Conservation (phyloP, 805 yeast species). For the Jamesozyma spencerorum region DNA sequence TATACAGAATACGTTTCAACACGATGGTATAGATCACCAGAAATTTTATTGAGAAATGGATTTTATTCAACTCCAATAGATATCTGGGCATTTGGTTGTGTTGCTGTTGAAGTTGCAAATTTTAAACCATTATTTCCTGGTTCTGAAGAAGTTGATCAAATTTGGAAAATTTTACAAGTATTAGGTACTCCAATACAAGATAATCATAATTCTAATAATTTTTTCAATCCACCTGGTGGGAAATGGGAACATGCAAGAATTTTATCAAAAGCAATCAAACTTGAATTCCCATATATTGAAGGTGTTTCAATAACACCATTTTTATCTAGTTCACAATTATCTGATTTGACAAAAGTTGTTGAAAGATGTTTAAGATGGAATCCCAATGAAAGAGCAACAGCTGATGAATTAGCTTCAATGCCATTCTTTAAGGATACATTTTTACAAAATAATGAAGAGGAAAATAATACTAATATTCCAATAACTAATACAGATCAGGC, state of each 20-base stretch:
- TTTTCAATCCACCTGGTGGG: conserved; percentile 53
- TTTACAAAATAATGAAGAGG: conserved; percentile 2
- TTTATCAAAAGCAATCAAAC: conserved; percentile 46
- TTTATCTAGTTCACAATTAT: conserved; percentile 38
- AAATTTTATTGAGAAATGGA: conserved; percentile 56
- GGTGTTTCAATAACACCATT: conserved; percentile 42
- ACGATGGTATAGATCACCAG: conserved; percentile 83
- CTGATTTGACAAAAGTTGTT: conserved; percentile 32
- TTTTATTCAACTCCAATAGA: conserved; percentile 63
- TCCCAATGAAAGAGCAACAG: conserved; percentile 55
- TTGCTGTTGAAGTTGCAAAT: conserved; percentile 63
- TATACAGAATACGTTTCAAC: conserved; percentile 76
- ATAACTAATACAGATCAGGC: conserved; percentile 20
- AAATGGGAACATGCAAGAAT: conserved; percentile 56
- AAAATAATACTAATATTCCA: conserved; percentile 2
- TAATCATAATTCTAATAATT: conserved; percentile 7
- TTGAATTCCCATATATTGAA: conserved; percentile 44
- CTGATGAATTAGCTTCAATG: conserved; percentile 38
- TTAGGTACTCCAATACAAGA: conserved; percentile 59
- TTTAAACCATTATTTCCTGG: conserved; percentile 83
- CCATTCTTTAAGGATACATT: conserved; percentile 46
- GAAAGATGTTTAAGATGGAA: conserved; percentile 60
- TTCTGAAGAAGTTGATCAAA: conserved; percentile 66
- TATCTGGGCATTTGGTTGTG: conserved; percentile 81
- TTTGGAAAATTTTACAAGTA: conserved; percentile 52